These are phyloP conservation scores for Salix caprea DNA, from an alignment of 345 rosid species.

Conservation along the genomic window DNA sequence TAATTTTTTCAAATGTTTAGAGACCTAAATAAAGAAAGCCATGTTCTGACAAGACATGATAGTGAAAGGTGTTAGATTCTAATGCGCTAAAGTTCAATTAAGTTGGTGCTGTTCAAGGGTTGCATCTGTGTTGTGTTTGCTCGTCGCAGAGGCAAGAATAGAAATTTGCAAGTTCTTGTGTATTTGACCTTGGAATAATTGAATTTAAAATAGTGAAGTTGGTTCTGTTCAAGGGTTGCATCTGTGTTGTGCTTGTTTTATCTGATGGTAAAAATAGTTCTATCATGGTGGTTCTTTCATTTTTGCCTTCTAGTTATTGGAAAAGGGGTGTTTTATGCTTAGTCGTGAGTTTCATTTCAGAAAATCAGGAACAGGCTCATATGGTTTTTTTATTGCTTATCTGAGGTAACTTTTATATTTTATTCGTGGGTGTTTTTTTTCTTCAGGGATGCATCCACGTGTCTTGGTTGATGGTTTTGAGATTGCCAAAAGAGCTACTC, in stretches of 20 bases:
- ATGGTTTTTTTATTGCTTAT: neutral
- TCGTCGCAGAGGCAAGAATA: neutral
- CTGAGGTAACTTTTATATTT: neutral
- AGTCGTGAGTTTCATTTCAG: neutral
- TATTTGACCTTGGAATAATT: neutral
- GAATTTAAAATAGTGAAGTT: neutral
- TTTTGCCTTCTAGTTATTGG: neutral
- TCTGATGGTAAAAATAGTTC: neutral
- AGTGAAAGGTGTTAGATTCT: neutral
- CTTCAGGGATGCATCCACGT: conserved; percentile 94
- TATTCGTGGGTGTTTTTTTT: neutral
- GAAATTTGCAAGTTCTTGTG: neutral
- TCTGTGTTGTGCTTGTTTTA: neutral
- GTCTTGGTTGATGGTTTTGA: conserved; percentile 98
- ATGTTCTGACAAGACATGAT: neutral
- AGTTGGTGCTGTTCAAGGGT: neutral
- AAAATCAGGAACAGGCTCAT: neutral
- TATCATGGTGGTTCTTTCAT: neutral
- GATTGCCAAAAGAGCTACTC: conserved; percentile 91
- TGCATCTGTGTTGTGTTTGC: neutral
- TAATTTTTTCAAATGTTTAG: neutral
- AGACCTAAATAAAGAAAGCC: neutral
- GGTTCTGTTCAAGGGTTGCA: too few relatives aligned
- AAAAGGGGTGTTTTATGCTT: neutral
- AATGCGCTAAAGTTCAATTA: neutral